Conservation (phyloP, 2,329 filamentous ascomycete genomes). For the Ceratocystis variospora region DNA sequence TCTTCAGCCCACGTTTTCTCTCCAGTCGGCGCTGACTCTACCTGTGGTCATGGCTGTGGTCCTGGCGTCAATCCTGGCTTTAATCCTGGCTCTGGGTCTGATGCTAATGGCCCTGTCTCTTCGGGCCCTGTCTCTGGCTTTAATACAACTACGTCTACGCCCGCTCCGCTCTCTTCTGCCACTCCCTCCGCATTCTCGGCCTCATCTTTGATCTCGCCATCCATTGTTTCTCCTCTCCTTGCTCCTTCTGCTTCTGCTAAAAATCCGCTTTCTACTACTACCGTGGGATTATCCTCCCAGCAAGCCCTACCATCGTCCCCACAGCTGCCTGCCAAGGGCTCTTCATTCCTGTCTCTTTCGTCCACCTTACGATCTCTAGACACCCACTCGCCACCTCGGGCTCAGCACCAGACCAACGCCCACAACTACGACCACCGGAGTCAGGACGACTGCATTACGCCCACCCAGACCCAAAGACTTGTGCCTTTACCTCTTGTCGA, state of each 20-base stretch:
- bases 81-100: neutral
- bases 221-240: neutral
- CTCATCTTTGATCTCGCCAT: slow-evolving; percentile 9
- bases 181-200: slow-evolving; percentile 16
- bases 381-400: neutral
- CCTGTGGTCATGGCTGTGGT: slow-evolving; percentile 8
- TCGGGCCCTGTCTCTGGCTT: slow-evolving; percentile 20
- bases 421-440: neutral
- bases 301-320: slow-evolving; percentile 9
- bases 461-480: neutral
- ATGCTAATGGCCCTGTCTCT: slow-evolving; percentile 10
- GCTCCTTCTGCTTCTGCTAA: slow-evolving; percentile 6
- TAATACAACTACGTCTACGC: slow-evolving; percentile 14
- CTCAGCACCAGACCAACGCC: neutral
- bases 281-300: slow-evolving; percentile 15
- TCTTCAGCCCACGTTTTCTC: slow-evolving; percentile 16
- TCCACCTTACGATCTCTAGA: slow-evolving; percentile 12
- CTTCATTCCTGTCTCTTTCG: slow-evolving; percentile 11
- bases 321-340: slow-evolving; percentile 5
- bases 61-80: slow-evolving; percentile 5
- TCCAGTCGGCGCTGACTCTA: slow-evolving; percentile 2
- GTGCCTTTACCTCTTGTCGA: neutral
- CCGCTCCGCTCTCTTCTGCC: slow-evolving; percentile 20
- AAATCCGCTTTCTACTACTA: slow-evolving; percentile 13
- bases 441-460: slow-evolving; percentile 1